Evolutionary conservation across 306 rosid genomes (phyloP).

Genomic region (Cicer cuneatum): DNA sequence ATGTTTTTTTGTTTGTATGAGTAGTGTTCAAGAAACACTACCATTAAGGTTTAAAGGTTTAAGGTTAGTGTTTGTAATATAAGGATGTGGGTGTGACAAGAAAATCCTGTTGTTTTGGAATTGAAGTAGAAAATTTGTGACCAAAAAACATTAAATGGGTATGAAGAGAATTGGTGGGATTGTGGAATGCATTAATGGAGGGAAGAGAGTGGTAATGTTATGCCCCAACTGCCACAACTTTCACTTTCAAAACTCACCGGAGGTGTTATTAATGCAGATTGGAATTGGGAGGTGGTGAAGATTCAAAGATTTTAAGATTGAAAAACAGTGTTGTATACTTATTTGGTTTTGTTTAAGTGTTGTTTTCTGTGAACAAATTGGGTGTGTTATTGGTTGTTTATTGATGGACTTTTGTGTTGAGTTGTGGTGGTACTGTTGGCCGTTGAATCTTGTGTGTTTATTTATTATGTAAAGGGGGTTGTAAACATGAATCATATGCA

Average conservation of each 20-base stretch:
- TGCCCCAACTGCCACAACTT: slow-evolving; percentile 40
- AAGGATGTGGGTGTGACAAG: background rate
- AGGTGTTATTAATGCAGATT: slow-evolving; percentile 51
- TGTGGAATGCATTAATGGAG: slow-evolving; percentile 43
- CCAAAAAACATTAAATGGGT: slow-evolving; percentile 39
- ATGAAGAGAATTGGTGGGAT: slow-evolving; percentile 37
- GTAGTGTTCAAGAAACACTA: slow-evolving; percentile 27
- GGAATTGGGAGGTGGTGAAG: slow-evolving; percentile 27
- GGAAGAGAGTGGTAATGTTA: slow-evolving; percentile 32
- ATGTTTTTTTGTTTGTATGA: background rate
- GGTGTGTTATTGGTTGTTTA: slow-evolving; percentile 38
- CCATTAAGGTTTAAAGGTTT: slow-evolving; percentile 33
- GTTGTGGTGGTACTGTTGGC: no score
- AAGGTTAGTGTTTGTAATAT: background rate
- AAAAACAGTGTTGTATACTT: background rate
- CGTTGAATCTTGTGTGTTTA: background rate
- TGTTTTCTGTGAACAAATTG: background rate
- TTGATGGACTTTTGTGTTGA: background rate
- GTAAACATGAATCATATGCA: background rate
- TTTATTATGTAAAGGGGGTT: slow-evolving; percentile 1
- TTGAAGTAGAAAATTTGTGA: background rate
- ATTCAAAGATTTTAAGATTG: background rate
- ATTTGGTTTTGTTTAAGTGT: slow-evolving; percentile 15
- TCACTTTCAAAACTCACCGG: slow-evolving; percentile 55
- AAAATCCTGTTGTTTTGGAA: slow-evolving; percentile 1